A percentile compares a stretch with the other conserved stretches of the same genome.
Evolutionary conservation across 257 asterid species (phyloP).

Genomic region (Solanum virginianum): DNA sequence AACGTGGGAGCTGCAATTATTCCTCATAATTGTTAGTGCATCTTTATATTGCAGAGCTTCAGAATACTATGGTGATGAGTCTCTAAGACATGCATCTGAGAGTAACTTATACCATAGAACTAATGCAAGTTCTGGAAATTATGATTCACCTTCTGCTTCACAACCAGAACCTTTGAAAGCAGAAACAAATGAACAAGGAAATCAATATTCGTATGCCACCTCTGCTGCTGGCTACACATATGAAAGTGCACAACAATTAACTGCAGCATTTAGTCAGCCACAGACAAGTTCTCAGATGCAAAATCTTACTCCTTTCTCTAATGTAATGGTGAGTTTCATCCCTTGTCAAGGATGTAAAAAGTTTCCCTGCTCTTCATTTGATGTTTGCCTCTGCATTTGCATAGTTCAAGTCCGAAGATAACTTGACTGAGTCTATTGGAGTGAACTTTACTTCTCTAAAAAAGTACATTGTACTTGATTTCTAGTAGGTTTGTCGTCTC

Average conservation of each 20-base stretch:
- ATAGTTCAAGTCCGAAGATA: neutral
- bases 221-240: conserved; percentile 41
- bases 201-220: conserved; percentile 47
- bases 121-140: conserved; percentile 32
- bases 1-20: neutral
- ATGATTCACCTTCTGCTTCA: conserved; percentile 52
- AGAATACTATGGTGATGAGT: conserved; percentile 51
- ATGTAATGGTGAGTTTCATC: conserved; percentile 39
- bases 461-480: neutral
- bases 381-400: neutral
- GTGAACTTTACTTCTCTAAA: neutral
- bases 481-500: neutral
- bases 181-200: conserved; percentile 46
- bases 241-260: conserved; percentile 41
- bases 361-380: neutral
- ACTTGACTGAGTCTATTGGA: neutral
- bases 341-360: neutral
- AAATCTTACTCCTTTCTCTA: conserved; percentile 43
- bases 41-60: conserved; percentile 35
- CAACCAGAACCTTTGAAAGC: conserved; percentile 47
- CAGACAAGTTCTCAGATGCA: conserved; percentile 51
- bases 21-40: neutral
- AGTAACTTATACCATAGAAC: conserved; percentile 40
- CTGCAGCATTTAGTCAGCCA: conserved; percentile 33
- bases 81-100: conserved; percentile 39